Conservation (phyloP, 495 filamentous ascomycete genomes). For the Aspergillus cavernicola region DNA sequence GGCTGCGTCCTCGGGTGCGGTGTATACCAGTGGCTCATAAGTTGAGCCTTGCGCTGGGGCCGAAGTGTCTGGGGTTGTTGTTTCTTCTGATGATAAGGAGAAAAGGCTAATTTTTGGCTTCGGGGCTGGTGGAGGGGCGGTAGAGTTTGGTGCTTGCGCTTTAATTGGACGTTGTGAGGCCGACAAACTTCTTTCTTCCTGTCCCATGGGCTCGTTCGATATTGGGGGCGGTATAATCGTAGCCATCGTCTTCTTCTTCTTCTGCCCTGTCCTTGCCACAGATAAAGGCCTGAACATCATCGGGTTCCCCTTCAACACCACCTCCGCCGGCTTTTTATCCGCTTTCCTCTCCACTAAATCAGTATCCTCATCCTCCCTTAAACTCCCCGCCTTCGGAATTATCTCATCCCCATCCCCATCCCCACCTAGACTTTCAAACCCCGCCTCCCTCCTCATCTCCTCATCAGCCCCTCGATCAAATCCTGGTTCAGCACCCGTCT, state of each 20-base stretch:
- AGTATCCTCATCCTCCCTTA: slow-evolving; percentile 2
- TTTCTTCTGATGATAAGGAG: slow-evolving; percentile 40
- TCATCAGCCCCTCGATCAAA: slow-evolving; percentile 62
- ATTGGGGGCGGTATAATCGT: slow-evolving; percentile 15
- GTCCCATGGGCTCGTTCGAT: background rate
- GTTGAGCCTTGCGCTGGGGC: slow-evolving; percentile 13
- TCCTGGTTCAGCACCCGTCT: slow-evolving; percentile 72
- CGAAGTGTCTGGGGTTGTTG: slow-evolving; percentile 6
- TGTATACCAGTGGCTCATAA: slow-evolving; percentile 53
- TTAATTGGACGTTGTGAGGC: background rate
- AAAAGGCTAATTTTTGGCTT: slow-evolving; percentile 62
- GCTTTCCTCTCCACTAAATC: slow-evolving; percentile 1
- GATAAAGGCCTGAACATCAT: slow-evolving; percentile 88
- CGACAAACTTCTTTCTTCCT: background rate
- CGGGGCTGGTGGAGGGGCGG: slow-evolving; percentile 22
- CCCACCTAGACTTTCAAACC: slow-evolving; percentile 17
- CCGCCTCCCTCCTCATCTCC: slow-evolving; percentile 33
- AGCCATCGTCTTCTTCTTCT: slow-evolving; percentile 51
- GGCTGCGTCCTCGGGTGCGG: slow-evolving; percentile 23
- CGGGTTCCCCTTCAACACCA: slow-evolving; percentile 69
- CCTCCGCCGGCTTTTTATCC: slow-evolving; percentile 41
- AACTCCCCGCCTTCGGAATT: slow-evolving; percentile 21
- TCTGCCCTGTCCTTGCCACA: slow-evolving; percentile 64
- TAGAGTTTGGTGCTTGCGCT: slow-evolving; percentile 7
- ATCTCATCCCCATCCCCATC: slow-evolving; percentile 17